Conservation (phyloP, 179 eudicot species). For the Carnegiea gigantea region DNA sequence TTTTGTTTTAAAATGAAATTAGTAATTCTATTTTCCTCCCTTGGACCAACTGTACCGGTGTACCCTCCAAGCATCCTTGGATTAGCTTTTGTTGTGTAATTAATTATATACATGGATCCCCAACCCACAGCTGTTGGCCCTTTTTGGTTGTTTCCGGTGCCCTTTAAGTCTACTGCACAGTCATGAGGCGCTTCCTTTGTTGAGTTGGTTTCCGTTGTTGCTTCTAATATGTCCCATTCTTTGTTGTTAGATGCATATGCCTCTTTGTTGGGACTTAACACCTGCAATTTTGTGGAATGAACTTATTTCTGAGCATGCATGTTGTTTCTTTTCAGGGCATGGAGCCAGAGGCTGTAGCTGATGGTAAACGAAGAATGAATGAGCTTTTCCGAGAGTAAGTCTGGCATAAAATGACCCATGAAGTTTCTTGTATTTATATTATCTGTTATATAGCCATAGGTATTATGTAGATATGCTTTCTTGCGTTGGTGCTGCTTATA, state of each 20-base stretch:
- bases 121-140: not conserved
- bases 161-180: not conserved
- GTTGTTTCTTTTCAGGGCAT: conserved; percentile 48
- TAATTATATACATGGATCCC: not conserved
- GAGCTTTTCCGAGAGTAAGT: conserved; percentile 76
- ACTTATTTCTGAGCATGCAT: conserved; percentile 14
- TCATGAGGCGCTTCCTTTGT: not conserved
- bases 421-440: not conserved
- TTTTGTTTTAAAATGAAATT: not conserved
- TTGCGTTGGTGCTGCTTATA: not conserved
- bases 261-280: not conserved
- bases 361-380: conserved; percentile 64
- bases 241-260: not conserved
- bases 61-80: not conserved
- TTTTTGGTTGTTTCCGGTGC: not conserved
- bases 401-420: not conserved
- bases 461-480: not conserved
- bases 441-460: not conserved
- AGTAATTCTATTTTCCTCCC: no score
- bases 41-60: no score
- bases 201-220: not conserved
- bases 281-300: not conserved
- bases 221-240: not conserved
- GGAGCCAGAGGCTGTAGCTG: conserved; percentile 71
- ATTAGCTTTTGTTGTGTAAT: not conserved